Evolutionary conservation across 768 basidiomycete species (phyloP), one percentile per base, ranked within the genome.

Genomic region (Mycena sanguinolenta): DNA sequence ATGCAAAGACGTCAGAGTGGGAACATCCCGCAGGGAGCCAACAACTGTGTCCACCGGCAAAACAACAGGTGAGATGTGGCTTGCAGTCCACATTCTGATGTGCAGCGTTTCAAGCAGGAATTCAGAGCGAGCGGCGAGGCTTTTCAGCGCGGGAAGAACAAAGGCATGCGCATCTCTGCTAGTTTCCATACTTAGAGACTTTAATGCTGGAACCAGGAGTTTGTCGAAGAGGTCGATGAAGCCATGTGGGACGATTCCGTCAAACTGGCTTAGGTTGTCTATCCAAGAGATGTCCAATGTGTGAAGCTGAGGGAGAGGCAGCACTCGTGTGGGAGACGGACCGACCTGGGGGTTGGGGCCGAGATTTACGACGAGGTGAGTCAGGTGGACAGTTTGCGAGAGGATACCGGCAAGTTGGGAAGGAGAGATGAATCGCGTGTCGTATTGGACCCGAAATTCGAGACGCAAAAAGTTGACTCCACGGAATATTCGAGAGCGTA

Each of bases 401-500:
- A 61, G 60, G 21, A 61, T 61, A 44, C 32, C 23, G 7, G 30
- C 28, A 36, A 61, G 60, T 14, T 61, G 60, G 4, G 60, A 12
- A 9, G 58, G 58, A 13, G 46, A 36, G n/a, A 50, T 50, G 60
- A 50, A 3, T 16, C 60, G 46, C 32, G 30, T 50, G 44, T 34
- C 46, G 46, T 61, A 61, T n/a, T 34, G 2, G 28, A 23, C 44
- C 32, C 44, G 19, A 46, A 61, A 50, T 23, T 61, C 46, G 23
- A 61, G 6, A 34, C 46, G 16, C 9, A 28, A 50, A 14, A 61
- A n/a, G 25, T 50, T 50, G 44, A 36, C 46, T 61, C 60, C 60
- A 61, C 10, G 60, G 60, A 50, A 61, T 61, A 61, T 61, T 61
- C 3, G 49, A 61, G 46, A 61, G 60, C 4, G 60, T 32, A 25